Base-by-base conservation (phyloP, 2,329 filamentous ascomycete species). In the Aspergillus intermedius region DNA sequence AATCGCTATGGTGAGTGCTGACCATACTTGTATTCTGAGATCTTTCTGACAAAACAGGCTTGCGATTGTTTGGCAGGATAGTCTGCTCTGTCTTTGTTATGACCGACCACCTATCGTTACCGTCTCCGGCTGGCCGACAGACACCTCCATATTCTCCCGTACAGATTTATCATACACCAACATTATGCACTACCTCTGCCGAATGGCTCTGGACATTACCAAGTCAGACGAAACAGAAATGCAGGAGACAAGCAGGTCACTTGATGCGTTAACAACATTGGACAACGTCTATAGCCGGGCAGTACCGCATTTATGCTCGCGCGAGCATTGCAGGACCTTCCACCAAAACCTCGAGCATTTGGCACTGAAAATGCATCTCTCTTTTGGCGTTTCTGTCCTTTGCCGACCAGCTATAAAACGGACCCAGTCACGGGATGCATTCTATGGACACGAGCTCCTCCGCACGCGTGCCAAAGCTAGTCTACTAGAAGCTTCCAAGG, bases 331-430 rank as follows among this genome's bases (percentile, higher is more conserved):
- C 42, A 54, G 51, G 34, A 60, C 50, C 1, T 46, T 66, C 8
- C 66, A 65, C 3, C 75, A 81, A 44, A 75, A 78, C 45, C 64
- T 80, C 1, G 77, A 81, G 55, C 75, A 80, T 50, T 75, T 78
- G 64, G 77, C 75, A 0, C 60, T 81, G 4, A 78, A 79, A 53
- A 69, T 81, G 42, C 75, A 80, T 58, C 71, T 74, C 19, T 79
- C 75, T 1, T 81, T 80, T 59, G 74, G 76, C 37, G 72, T 75
- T 30, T 80, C 77, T 1, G 77, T 80, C 53, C 67, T 81, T 4
- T 80, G 77, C 54, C 75, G 78, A 3, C 77, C 78, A 5, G 77
- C 78, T 2, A 73, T 81, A 56, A 78, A 74, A 55, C 54, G 54
- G 9, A 49, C 48, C 2, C 43, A 28, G 5, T 21, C 28, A 15